Evolutionary conservation across 345 rosid genomes (phyloP), one percentile per base, ranked within the genome.

Genomic region (Ceriops tagal): DNA sequence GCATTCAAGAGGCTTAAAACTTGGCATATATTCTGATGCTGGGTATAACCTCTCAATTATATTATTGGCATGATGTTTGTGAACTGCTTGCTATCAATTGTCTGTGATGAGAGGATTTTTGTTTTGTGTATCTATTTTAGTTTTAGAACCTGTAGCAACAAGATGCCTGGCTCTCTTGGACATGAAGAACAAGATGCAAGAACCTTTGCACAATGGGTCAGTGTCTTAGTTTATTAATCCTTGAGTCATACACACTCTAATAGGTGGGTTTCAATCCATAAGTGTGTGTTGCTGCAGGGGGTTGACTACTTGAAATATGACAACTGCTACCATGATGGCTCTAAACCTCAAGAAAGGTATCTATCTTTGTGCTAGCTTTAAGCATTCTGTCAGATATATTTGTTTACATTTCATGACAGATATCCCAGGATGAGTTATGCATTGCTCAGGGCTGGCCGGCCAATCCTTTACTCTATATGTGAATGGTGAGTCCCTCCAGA

Each of bases 1-100:
- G 1, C 78, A 75, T 57, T 6, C 70, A 49, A 75, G 27, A 70
- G 78, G 70, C 39, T 65, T 75, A 26, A 69, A 75, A 59, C 74
- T 75, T 63, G 78, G 78, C 27, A 75, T 75, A 49, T 69, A 69
- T 52, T 75, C 78, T 52, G 78, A 75, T 75, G 78, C 78, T 28
- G 78, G 78, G 78, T 75, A 69, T 35, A 20, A 22, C 9, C 9
- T 24, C 53, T 32, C 13, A 59, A 56, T 24, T 26, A 22, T 8
- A 6, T 4, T 21, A 22, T 43, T 53, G n/a, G 24, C 34, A 26
- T n/a, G 22, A 18, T 63, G 57, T 43, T 35, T n/a, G 27, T 11
- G 68, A 61, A 55, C 27, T 32, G 34, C 18, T 46, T 2, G 20
- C 49, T 58, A 18, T 1, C 30, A 34, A 1, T 18, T 30, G 3